A percentile compares a stretch with the other conserved stretches of the same genome.
These are phyloP conservation scores for Kodamaea kaohsiungensis DNA, from an alignment of 805 yeast species.

Conservation along the genomic window DNA sequence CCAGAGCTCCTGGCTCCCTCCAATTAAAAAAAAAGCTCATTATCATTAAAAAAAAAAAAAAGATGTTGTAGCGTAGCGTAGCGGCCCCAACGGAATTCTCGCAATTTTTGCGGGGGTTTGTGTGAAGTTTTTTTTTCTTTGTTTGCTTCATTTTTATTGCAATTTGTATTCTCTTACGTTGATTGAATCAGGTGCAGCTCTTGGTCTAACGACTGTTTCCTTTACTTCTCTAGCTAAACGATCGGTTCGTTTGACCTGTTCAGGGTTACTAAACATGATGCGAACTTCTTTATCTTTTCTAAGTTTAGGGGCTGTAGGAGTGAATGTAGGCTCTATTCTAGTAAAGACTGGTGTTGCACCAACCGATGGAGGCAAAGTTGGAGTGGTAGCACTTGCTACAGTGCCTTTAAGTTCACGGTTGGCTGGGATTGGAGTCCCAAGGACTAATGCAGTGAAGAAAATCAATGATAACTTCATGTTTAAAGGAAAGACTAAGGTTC, in stretches of 20 bases:
- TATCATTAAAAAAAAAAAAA: neutral
- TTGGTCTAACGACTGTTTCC: neutral
- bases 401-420: constrained; percentile 24
- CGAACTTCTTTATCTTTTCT: constrained; percentile 13
- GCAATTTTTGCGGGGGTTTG: constrained; percentile 1
- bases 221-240: neutral
- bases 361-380: constrained; percentile 6
- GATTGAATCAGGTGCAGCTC: neutral
- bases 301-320: constrained; percentile 15
- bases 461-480: constrained; percentile 8
- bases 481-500: neutral
- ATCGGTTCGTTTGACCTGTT: constrained; percentile 12
- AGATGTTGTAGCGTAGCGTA: neutral
- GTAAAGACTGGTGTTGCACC: constrained; percentile 13
- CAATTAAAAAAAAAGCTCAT: neutral
- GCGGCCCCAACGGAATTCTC: neutral
- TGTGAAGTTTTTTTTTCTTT: neutral
- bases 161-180: constrained; percentile 3
- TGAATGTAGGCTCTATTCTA: constrained; percentile 20
- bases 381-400: neutral
- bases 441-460: constrained; percentile 7
- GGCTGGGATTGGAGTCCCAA: constrained; percentile 34
- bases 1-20: neutral
- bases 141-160: neutral
- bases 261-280: constrained; percentile 18